Evolutionary conservation across 441 rosid species (phyloP).

Genomic region (Adansonia grandidieri): DNA sequence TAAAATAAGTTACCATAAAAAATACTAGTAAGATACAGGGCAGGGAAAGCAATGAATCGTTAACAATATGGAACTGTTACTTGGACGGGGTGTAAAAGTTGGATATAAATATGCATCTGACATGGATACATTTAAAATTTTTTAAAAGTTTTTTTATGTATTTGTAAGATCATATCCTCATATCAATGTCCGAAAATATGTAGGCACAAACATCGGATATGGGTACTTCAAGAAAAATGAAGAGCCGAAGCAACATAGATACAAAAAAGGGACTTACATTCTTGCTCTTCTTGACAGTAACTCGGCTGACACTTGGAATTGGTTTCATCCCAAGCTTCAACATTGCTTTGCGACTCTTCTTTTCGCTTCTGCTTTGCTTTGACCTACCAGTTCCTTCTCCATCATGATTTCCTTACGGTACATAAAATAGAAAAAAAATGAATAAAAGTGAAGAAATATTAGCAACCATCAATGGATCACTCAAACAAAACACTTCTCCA

Average conservation of each 20-base stretch:
- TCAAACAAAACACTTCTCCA: not conserved
- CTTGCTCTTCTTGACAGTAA: conserved; percentile 84
- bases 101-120: no score
- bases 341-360: conserved; percentile 91
- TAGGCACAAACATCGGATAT: no score
- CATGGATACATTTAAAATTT: no score
- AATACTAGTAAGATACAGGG: not conserved
- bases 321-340: conserved; percentile 90
- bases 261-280: conserved; percentile 44
- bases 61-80: not conserved
- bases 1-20: conserved; percentile 2
- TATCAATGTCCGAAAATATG: no score
- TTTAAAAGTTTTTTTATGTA: no score
- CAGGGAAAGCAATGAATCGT: not conserved
- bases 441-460: not conserved
- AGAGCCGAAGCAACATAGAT: no score
- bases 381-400: conserved; percentile 70
- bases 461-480: not conserved
- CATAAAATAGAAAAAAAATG: not conserved
- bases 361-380: conserved; percentile 88
- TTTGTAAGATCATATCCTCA: no score
- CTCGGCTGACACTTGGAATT: conserved; percentile 80
- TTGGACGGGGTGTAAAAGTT: no score
- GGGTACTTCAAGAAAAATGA: no score
- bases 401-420: conserved; percentile 49